Conservation (phyloP, 2,329 filamentous ascomycete species). For the Akanthomyces uredinophilus region DNA sequence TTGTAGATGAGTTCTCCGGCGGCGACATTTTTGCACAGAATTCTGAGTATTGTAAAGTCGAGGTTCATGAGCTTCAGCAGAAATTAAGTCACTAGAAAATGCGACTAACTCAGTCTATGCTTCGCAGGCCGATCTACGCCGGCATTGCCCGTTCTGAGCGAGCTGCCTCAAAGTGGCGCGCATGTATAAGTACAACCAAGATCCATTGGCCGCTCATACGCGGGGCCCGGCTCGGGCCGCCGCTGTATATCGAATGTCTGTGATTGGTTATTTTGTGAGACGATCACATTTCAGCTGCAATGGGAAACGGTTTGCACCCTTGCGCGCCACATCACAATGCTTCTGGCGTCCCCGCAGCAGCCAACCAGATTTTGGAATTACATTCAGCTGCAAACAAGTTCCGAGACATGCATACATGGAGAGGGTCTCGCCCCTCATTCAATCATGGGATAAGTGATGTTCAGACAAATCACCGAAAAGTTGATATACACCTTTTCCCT, state of each 20-base stretch:
- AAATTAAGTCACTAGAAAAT: not conserved
- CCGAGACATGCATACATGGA: not conserved
- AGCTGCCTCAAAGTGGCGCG: not conserved
- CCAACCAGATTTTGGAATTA: not conserved
- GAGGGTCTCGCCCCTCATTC: not conserved
- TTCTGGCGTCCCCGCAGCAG: not conserved
- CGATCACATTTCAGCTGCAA: slow-evolving; percentile 3
- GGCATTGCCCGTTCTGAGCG: not conserved
- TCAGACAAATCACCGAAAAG: not conserved
- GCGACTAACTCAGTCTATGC: not conserved
- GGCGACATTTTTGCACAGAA: not conserved
- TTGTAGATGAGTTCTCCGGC: not conserved
- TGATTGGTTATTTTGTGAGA: not conserved
- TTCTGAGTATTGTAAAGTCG: not conserved
- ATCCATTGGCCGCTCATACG: not conserved
- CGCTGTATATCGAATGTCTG: not conserved
- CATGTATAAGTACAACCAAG: not conserved
- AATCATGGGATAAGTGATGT: not conserved
- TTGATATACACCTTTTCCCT: not conserved
- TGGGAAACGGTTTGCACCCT: not conserved
- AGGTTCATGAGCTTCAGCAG: not conserved
- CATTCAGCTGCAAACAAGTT: slow-evolving; percentile 1
- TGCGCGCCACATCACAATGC: not conserved
- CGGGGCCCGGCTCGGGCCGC: not conserved
- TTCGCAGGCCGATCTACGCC: not conserved